Base-by-base conservation (phyloP, 83 land plant species). In the Picea engelmannii region DNA sequence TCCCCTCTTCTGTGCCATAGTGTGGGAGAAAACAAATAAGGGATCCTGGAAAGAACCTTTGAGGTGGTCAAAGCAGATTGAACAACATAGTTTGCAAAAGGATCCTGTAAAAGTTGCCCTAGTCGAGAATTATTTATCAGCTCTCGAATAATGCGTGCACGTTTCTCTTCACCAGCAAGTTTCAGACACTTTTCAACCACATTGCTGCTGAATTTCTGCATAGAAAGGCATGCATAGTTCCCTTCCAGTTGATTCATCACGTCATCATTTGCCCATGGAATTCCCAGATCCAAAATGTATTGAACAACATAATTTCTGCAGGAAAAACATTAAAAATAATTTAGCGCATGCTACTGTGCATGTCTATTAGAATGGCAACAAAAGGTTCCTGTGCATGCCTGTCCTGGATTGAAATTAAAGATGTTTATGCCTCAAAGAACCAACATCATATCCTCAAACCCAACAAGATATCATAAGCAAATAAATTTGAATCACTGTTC, bases 291-390 rank as follows among this genome's bases (percentile, higher is more conserved):
- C 67, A 83, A 59, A 38, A 83, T 59, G 58, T 81, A 81, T 66
- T 83, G 85, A n/a, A 80, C 84, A 63, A 83, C 84, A 81, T 80
- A 83, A 35, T 83, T 83, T 27, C 85, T 83, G 85, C 76, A 80
- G 69, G 13, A 25, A 55, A 67, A 42, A 55, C n/a, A 62, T 24
- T 78, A 78, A 78, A 78, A 20, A 59, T 60, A 21, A 20, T 60
- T 78, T 59, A 78, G 79, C 64, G 27, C 31, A 60, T 60, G 13
- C 79, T 47, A 55, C 58, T 0, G 58, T 55, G 58, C 58, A 47
- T 47, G 9, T 47, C 49, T 47, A 47, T 47, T 47, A 47, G 49
- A 7, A 47, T 47, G 49, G 9, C 49, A 47, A 47, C 2, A 47
- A 47, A 47, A 47, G 49, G 49, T 47, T 47, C 49, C 49, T 47